A percentile compares a stretch with the other conserved stretches of the same genome.
Evolutionary conservation across 805 yeast species (phyloP).

Genomic region (Yarrowia divulgata): DNA sequence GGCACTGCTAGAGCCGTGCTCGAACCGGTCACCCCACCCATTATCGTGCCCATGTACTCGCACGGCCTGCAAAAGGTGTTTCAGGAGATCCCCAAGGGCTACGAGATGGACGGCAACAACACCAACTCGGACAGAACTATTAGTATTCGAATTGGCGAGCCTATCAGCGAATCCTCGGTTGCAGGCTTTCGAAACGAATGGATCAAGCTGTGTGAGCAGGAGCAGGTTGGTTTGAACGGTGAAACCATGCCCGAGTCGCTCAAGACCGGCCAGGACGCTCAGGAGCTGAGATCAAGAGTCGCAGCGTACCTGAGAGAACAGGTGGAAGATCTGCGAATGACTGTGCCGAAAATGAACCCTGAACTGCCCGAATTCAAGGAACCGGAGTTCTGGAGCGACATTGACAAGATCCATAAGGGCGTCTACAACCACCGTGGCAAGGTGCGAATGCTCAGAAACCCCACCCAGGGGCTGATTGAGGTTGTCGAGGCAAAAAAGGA

Average conservation of each 20-base stretch:
- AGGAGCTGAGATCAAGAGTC: conserved; percentile 68
- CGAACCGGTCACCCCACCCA: conserved; percentile 83
- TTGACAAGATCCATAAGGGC: conserved; percentile 17
- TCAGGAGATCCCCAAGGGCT: conserved; percentile 63
- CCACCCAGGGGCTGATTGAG: conserved; percentile 18
- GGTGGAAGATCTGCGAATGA: conserved; percentile 54
- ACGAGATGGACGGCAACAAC: conserved; percentile 49
- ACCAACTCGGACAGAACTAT: conserved; percentile 63
- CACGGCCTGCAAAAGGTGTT: conserved; percentile 86
- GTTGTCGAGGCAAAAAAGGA: background rate
- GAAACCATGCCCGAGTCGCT: conserved; percentile 67
- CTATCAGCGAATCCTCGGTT: conserved; percentile 66
- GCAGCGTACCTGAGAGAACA: conserved; percentile 72
- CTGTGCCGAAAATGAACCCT: conserved; percentile 13
- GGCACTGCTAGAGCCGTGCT: conserved; percentile 85
- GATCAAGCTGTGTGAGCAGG: conserved; percentile 66
- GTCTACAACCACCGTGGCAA: conserved; percentile 12
- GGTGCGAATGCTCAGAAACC: conserved; percentile 20
- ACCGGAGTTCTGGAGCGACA: conserved; percentile 27
- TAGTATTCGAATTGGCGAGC: conserved; percentile 73
- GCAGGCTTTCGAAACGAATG: conserved; percentile 71
- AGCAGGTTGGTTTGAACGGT: conserved; percentile 55
- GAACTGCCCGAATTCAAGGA: conserved; percentile 28
- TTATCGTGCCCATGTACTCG: conserved; percentile 83
- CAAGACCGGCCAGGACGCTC: conserved; percentile 68